Base-by-base conservation (phyloP, 108 stramenopile genomes). In the Parietichytrium sp. region DNA sequence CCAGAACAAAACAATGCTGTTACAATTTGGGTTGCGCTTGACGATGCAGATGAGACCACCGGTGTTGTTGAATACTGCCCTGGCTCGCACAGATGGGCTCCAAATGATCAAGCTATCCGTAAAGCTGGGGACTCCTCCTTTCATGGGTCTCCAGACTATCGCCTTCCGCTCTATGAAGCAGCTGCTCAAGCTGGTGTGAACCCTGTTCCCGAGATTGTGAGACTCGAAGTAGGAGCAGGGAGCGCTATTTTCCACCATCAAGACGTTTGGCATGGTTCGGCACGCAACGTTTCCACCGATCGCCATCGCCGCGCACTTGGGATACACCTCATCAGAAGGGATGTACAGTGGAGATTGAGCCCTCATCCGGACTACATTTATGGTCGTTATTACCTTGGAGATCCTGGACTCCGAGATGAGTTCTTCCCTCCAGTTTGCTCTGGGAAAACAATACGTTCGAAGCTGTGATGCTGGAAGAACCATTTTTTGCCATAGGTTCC, bases 1-100 rank as follows among this genome's bases (percentile, higher is more conserved):
- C 83, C 86, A 29, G 81, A 83, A 1, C 49, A 48, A 4, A 81
- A 88, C 79, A 89, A 87, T 45, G 85, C 83, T 0, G 81, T 88
- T 48, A 91, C 90, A 12, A 48, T 91, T 16, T 92, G 92, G 92
- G 90, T 92, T 12, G 90, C 90, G 4, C 78, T 92, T 23, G 92
- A 92, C 52, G 91, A 90, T 48, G 87, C 87, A 29, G 84, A 89
- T 16, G 55, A 83, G 50, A 87, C 86, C 27, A 89, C 82, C 26
- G 92, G 92, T 1, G 83, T 85, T 36, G 54, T 91, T 12, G 83
- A 89, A 54, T 91, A 91, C 78, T 89, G 87, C 3, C 54, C 51
- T 13, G 89, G 89, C 6, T 89, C 89, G 12, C 91, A 91, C 61
- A 25, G 31, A 13, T 91, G 88, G 88, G 23, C 55, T 54, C 30